Percentiles rank a stretch among this genome's conserved stretches.
These are phyloP conservation scores for Catunica adiposa DNA, from an alignment of 2,329 filamentous ascomycete species.

Conservation along the genomic window DNA sequence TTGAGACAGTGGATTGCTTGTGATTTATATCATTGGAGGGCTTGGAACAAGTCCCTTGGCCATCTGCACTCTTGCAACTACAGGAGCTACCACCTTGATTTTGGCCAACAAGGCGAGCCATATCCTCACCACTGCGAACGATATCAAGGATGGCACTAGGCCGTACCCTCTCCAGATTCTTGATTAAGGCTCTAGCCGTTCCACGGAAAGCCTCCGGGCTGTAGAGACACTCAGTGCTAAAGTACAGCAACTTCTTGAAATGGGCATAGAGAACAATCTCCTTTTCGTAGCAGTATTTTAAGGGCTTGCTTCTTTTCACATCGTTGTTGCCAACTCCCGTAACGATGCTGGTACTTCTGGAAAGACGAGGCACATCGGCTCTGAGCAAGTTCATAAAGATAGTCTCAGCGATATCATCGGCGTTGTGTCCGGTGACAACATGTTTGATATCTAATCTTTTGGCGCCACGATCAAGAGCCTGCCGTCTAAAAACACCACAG, in stretches of 20 bases:
- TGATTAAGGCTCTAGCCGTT: constrained; percentile 79
- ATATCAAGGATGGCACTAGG: constrained; percentile 92
- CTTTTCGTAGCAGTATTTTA: constrained; percentile 98
- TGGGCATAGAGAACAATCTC: constrained; percentile 97
- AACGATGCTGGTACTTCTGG: constrained; percentile 78
- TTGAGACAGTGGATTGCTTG: not conserved
- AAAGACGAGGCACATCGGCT: constrained; percentile 74
- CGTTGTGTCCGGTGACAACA: constrained; percentile 94
- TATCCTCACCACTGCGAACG: constrained; percentile 86
- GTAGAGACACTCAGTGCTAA: constrained; percentile 97
- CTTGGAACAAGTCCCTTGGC: not conserved
- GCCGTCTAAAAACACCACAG: constrained; percentile 86
- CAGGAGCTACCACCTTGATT: not conserved
- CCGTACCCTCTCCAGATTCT: constrained; percentile 81
- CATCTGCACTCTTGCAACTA: not conserved
- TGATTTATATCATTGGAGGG: constrained; percentile 17
- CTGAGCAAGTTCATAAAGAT: constrained; percentile 93
- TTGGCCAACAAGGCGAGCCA: constrained; percentile 58
- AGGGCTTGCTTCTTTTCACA: constrained; percentile 85
- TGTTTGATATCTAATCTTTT: constrained; percentile 76
- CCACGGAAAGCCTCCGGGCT: constrained; percentile 93
- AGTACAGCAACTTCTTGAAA: constrained; percentile 93
- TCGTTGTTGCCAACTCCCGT: constrained; percentile 64
- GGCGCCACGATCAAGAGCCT: constrained; percentile 84
- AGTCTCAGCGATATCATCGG: constrained; percentile 92